These are phyloP conservation scores for Fusarium falciforme DNA, from an alignment of 2,329 filamentous ascomycete species.

Conservation along the genomic window DNA sequence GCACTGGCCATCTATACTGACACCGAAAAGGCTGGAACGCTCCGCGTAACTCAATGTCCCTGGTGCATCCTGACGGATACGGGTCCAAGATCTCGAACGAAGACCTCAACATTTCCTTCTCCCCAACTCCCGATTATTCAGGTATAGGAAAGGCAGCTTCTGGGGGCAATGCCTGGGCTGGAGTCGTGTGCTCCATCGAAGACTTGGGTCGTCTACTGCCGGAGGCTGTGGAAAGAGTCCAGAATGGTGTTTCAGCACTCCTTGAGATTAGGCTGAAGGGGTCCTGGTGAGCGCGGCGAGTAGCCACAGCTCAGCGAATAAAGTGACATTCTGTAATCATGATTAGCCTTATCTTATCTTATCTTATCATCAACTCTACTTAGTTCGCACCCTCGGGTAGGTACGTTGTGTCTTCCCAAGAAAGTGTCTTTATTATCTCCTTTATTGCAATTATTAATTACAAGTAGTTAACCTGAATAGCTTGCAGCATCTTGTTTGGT, in stretches of 20 bases:
- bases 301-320: too few relatives aligned
- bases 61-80: constrained; percentile 67
- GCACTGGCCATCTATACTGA: constrained; percentile 1
- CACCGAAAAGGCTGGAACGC: constrained; percentile 64
- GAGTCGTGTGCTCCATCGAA: background rate
- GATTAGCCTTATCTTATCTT: too few relatives aligned
- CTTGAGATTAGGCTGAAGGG: background rate
- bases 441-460: too few relatives aligned
- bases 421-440: too few relatives aligned
- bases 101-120: constrained; percentile 70
- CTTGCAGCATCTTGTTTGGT: too few relatives aligned
- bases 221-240: background rate
- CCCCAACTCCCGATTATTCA: constrained; percentile 67
- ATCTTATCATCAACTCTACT: too few relatives aligned
- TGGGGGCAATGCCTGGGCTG: constrained; percentile 49
- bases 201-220: constrained; percentile 1
- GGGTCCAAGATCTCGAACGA: constrained; percentile 65
- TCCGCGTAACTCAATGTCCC: constrained; percentile 63
- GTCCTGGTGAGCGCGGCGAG: background rate
- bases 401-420: too few relatives aligned
- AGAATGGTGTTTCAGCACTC: constrained; percentile 3
- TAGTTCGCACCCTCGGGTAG: too few relatives aligned
- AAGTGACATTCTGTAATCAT: too few relatives aligned
- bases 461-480: too few relatives aligned
- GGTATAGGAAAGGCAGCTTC: constrained; percentile 69